These are phyloP conservation scores for Neofusicoccum sp. DNA, from an alignment of 2,329 filamentous ascomycete genomes.

Conservation along the genomic window DNA sequence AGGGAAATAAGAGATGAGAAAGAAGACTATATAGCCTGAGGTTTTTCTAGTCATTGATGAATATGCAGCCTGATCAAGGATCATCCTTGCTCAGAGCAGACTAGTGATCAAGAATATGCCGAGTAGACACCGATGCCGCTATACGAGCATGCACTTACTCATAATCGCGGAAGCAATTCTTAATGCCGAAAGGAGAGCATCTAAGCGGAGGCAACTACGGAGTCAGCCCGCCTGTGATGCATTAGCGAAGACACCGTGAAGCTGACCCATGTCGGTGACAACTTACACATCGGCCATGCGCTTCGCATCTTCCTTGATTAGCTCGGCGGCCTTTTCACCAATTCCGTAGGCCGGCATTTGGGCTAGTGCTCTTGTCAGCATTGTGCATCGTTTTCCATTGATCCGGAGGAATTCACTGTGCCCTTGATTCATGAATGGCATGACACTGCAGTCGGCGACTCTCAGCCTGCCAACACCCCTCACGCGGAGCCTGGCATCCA, in stretches of 20 bases:
- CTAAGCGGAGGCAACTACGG: neutral
- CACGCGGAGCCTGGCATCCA: neutral
- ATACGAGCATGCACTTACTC: too few species aligned
- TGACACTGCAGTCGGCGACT: conserved; percentile 33
- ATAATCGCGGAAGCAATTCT: neutral
- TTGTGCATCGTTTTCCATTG: too few species aligned
- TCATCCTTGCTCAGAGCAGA: too few species aligned
- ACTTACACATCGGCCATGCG: neutral
- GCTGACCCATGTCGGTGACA: neutral
- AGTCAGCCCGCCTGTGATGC: neutral
- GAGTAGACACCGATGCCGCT: too few species aligned
- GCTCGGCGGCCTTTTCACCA: conserved; percentile 32
- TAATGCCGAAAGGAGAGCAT: neutral
- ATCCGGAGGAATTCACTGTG: conserved; percentile 20
- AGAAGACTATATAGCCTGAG: too few species aligned
- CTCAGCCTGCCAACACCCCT: neutral
- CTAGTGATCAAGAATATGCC: too few species aligned
- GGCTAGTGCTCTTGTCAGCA: conserved; percentile 18
- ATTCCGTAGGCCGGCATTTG: conserved; percentile 38
- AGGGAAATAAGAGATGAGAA: too few species aligned
- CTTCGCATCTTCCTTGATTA: conserved; percentile 30
- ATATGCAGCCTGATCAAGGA: too few species aligned
- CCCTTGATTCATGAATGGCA: conserved; percentile 32
- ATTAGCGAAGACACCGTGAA: neutral
- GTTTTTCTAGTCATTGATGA: too few species aligned